A percentile compares a stretch with the other conserved stretches of the same genome.
phyloP scores from a whole-genome alignment of 306 rosid species.

The Trifolium fragiferum region DNA sequence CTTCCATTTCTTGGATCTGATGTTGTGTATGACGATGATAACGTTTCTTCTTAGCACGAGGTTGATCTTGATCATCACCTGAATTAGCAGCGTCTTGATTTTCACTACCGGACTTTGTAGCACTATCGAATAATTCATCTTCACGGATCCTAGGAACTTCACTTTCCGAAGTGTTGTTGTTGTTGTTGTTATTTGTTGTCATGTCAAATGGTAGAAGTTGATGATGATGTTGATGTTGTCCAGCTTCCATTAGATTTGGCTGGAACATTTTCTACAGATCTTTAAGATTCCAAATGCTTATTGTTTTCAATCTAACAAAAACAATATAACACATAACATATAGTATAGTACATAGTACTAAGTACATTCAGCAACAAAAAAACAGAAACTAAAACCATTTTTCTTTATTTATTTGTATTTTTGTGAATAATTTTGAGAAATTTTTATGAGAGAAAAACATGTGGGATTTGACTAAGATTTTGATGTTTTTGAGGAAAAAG shows the following conservation, averaged over 20 bases:
- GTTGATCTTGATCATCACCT: constrained; percentile 74
- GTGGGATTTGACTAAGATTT: constrained; percentile 32
- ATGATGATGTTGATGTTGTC: constrained; percentile 38
- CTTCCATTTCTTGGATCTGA: constrained; percentile 99
- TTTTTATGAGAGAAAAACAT: constrained; percentile 1
- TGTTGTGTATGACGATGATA: constrained; percentile 98
- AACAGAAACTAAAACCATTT: background rate
- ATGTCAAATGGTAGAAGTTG: constrained; percentile 63
- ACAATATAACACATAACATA: constrained; percentile 35
- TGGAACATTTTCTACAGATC: constrained; percentile 83
- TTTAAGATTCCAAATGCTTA: constrained; percentile 73
- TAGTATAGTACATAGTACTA: background rate
- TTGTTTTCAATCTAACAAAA: constrained; percentile 71
- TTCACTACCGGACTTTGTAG: constrained; percentile 90
- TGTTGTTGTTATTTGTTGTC: constrained; percentile 51
- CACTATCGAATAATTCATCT: constrained; percentile 88
- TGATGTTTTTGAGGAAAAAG: constrained; percentile 38
- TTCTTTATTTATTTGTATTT: background rate
- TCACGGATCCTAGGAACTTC: constrained; percentile 72
- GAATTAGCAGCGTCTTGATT: constrained; percentile 72
- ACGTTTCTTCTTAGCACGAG: constrained; percentile 86
- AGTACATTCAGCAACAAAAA: background rate
- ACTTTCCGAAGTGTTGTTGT: constrained; percentile 62
- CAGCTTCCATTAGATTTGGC: constrained; percentile 81
- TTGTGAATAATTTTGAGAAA: background rate